Percentiles rank a stretch among this genome's conserved stretches.
phyloP scores from a whole-genome alignment of 2,329 filamentous ascomycete genomes.

The Nemania bipapillata region DNA sequence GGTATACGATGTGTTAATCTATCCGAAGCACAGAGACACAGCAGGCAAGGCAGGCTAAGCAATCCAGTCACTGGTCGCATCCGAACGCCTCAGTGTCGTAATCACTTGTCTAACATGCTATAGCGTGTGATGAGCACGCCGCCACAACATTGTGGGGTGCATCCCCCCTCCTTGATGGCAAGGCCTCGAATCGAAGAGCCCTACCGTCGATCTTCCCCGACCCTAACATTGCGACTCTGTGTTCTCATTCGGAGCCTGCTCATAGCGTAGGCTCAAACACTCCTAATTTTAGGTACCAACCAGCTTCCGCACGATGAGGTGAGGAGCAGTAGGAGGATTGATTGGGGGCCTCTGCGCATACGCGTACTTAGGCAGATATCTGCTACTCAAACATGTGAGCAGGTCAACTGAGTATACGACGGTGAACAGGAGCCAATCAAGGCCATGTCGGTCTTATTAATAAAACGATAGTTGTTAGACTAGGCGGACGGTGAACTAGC shows the following conservation, averaged over 20 bases:
- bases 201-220: slow-evolving; percentile 24
- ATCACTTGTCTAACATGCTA: slow-evolving; percentile 22
- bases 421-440: slow-evolving; percentile 37
- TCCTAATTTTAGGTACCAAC: slow-evolving; percentile 22
- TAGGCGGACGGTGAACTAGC: slow-evolving; percentile 20
- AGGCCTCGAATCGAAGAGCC: slow-evolving; percentile 27
- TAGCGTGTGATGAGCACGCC: slow-evolving; percentile 37
- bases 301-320: slow-evolving; percentile 15
- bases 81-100: slow-evolving; percentile 27
- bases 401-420: slow-evolving; percentile 27
- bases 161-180: slow-evolving; percentile 34
- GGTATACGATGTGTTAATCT: slow-evolving; percentile 26
- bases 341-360: background rate
- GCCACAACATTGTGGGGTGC: slow-evolving; percentile 44
- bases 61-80: slow-evolving; percentile 32
- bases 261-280: slow-evolving; percentile 4
- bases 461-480: slow-evolving; percentile 29
- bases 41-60: slow-evolving; percentile 22
- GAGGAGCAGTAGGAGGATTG: background rate
- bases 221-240: slow-evolving; percentile 11
- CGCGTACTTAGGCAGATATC: background rate
- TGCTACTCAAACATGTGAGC: slow-evolving; percentile 28
- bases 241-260: slow-evolving; percentile 17
- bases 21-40: slow-evolving; percentile 32
- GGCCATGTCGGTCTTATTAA: slow-evolving; percentile 9